Conservation (phyloP, 805 yeast species). For the Saturnispora saitoi region DNA sequence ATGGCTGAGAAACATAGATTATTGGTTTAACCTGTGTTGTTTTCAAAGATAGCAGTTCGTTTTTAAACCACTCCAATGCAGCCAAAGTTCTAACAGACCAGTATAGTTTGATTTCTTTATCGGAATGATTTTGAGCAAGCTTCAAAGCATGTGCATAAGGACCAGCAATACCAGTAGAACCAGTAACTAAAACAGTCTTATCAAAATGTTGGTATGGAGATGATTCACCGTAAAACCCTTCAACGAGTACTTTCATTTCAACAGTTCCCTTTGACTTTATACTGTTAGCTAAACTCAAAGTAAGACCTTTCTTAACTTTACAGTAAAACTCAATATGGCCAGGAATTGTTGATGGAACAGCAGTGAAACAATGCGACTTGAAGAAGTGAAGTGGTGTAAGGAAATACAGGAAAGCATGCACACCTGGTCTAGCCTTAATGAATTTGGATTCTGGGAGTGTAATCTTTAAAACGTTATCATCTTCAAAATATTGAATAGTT, state of each 20-base stretch:
- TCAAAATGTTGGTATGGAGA: slow-evolving; percentile 43
- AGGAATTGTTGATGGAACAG: slow-evolving; percentile 32
- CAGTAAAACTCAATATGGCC: slow-evolving; percentile 36
- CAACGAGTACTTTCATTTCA: slow-evolving; percentile 36
- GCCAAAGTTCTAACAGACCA: slow-evolving; percentile 56
- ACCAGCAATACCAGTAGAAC: slow-evolving; percentile 71
- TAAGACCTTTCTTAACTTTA: slow-evolving; percentile 51
- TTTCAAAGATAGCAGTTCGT: slow-evolving; percentile 32
- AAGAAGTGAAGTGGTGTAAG: slow-evolving; percentile 40
- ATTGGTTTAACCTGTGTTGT: slow-evolving; percentile 30
- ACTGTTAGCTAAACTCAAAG: slow-evolving; percentile 32
- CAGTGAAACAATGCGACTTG: slow-evolving; percentile 61
- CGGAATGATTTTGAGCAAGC: slow-evolving; percentile 25
- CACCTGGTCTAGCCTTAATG: slow-evolving; percentile 50
- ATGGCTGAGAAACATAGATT: slow-evolving; percentile 35
- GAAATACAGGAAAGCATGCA: slow-evolving; percentile 53
- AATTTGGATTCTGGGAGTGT: slow-evolving; percentile 37
- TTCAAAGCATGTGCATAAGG: slow-evolving; percentile 35
- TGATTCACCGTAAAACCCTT: slow-evolving; percentile 67
- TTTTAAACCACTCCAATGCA: slow-evolving; percentile 43
- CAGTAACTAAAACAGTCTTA: slow-evolving; percentile 53
- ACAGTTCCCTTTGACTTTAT: slow-evolving; percentile 15
- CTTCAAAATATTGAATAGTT: slow-evolving; percentile 24
- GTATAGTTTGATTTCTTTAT: slow-evolving; percentile 36
- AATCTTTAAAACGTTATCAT: slow-evolving; percentile 41